Base-by-base conservation (phyloP, 441 rosid genomes). In the Populus hybrid region DNA sequence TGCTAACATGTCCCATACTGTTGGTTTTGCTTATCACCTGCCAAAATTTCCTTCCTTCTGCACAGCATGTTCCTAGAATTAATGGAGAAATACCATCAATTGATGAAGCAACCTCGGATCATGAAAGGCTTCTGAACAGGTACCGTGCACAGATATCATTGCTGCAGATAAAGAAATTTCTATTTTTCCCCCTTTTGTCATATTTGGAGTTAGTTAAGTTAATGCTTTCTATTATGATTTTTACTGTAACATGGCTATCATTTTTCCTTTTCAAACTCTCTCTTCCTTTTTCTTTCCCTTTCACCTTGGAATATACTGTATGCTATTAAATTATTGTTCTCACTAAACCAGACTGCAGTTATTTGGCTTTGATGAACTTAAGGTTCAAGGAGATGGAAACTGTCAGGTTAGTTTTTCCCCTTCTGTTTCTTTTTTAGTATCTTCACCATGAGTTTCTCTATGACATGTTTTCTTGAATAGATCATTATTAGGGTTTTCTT, bases 31-130 rank as follows among this genome's bases (percentile, higher is more conserved):
- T 20, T 63, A 42, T 74, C 6, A 11, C 21, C 26, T 77, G 46
- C 53, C 70, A 69, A 64, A 75, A 75, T 50, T 69, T 73, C 21
- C 32, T 30, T 26, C 70, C 20, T 61, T 50, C 34, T 70, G 40
- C 65, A 74, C 87, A 90, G 93, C 97, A 92, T 69, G 86, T 90
- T 78, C 97, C 94, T 46, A 87, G 80, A 84, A 92, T 89, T 70
- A 92, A 92, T 82, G 92, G 97, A 76, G 92, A 90, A 82, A 89
- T 92, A 79, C 97, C 97, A 42, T 90, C 97, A 0, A 71, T 89
- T 36, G 97, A 92, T 78, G 93, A 89, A 75, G 86, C 83, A 71
- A 81, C 86, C 26, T 80, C 82, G 28, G 86, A 83, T 75, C 84
- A 83, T 38, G 82, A 83, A 69, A 78, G 86, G 68, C 86, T 83